Base-by-base conservation (phyloP, 768 basidiomycete genomes). In the Inosperma sp. region DNA sequence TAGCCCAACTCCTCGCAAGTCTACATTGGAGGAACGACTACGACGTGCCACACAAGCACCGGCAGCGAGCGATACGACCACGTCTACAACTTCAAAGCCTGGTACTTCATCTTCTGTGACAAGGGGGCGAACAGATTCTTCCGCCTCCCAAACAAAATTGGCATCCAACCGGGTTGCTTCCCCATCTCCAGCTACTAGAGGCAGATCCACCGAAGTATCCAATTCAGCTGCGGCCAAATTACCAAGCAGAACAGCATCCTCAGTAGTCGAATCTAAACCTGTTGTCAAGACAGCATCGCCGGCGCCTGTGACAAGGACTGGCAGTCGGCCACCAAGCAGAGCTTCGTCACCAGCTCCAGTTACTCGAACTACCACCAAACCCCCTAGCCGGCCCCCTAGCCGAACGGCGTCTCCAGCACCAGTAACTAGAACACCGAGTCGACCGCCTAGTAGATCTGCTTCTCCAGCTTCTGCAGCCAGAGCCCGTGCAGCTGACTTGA, bases 21-120 rank as follows among this genome's bases (percentile, higher is more conserved):
- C 77, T 7, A 85, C 77, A 19, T 71, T 91, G 2, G 89, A 91
- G 66, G 88, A 91, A 51, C 75, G 89, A 37, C 70, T 91, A n/a
- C 78, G 83, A 37, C 83, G 86, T 34, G 78, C 71, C 23, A 75
- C 77, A 22, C 77, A 83, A 57, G 74, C 76, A 73, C 76, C 45
- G 23, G 86, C 88, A 16, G 69, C 74, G 10, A 78, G 79, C 7
- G 70, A 65, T 17, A 13, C 25, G 16, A 53, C 66, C 16, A 69
- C 67, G 19, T 72, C 81, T 2, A 23, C 26, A 14, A 21, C 49
- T 37, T 36, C 33, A 12, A 37, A 21, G n/a, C n/a, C 29, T 10
- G 48, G 9, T 14, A 22, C 26, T n/a, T 37, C 27, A 29, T 19
- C 34, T 12, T 21, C 49, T 4, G 17, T 19, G 10, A 34, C 41